Conservation (phyloP, 768 basidiomycete genomes). For the Scleroderma bovista region DNA sequence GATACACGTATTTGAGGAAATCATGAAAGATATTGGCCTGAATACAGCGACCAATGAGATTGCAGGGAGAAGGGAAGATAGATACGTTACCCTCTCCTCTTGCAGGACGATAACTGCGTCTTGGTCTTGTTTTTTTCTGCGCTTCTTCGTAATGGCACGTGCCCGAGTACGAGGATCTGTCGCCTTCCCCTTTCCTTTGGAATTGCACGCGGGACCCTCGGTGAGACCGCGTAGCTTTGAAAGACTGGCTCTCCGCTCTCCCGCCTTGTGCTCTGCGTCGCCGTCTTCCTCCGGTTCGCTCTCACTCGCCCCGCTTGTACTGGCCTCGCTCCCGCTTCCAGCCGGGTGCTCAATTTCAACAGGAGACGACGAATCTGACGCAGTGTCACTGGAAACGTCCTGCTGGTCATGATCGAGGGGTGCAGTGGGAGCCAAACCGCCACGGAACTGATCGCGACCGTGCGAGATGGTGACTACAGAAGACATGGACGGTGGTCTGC, state of each 20-base stretch:
- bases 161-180: constrained; percentile 11
- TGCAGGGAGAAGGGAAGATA: constrained; percentile 1
- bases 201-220: constrained; percentile 15
- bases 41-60: neutral
- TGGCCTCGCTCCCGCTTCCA: constrained; percentile 27
- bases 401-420: constrained; percentile 54
- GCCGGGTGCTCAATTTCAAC: constrained; percentile 33
- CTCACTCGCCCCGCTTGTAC: constrained; percentile 27
- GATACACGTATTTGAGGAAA: constrained; percentile 90
- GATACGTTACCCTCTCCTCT: constrained; percentile 69
- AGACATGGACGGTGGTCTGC: constrained; percentile 70
- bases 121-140: constrained; percentile 43
- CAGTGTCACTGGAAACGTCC: constrained; percentile 27
- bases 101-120: constrained; percentile 87
- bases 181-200: constrained; percentile 18
- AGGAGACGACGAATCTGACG: constrained; percentile 39
- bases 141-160: constrained; percentile 37
- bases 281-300: constrained; percentile 29
- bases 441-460: constrained; percentile 44
- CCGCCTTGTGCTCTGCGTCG: constrained; percentile 23
- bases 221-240: constrained; percentile 50
- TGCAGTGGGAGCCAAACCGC: constrained; percentile 48
- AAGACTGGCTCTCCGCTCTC: constrained; percentile 48
- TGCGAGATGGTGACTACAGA: constrained; percentile 84
- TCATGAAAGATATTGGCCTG: constrained; percentile 87